phyloP scores from a whole-genome alignment of 352 stramenopile genomes.

The Pythium scleroteichum region DNA sequence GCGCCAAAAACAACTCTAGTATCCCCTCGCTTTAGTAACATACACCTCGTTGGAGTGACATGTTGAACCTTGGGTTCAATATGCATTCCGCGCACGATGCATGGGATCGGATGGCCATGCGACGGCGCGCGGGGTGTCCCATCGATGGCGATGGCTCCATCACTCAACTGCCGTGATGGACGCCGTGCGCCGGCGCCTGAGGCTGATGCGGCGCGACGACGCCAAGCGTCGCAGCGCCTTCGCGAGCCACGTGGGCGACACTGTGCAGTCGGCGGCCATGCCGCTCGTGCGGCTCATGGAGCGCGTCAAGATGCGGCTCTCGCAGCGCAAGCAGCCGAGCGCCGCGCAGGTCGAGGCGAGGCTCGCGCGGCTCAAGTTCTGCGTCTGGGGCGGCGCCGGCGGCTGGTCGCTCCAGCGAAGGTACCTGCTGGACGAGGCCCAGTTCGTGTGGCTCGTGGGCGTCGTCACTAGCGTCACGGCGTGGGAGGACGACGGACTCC shows the following conservation, averaged over 20 bases:
- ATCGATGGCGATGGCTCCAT: background rate
- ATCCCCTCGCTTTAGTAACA: background rate
- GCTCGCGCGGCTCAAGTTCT: slow-evolving; percentile 42
- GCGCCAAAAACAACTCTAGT: slow-evolving; percentile 10
- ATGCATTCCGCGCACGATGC: no score
- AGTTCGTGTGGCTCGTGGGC: slow-evolving; percentile 20
- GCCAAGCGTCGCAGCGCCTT: slow-evolving; percentile 2
- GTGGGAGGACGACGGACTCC: slow-evolving; percentile 46
- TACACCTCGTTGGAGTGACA: background rate
- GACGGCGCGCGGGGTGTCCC: no score
- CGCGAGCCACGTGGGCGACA: slow-evolving; percentile 8
- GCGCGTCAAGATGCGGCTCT: slow-evolving; percentile 16
- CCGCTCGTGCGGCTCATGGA: slow-evolving; percentile 18
- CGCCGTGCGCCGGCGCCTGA: slow-evolving; percentile 12
- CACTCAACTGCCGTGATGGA: slow-evolving; percentile 14
- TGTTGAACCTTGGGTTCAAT: no score
- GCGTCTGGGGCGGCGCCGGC: slow-evolving; percentile 37
- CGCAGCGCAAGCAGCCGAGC: slow-evolving; percentile 1
- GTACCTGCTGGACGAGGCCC: slow-evolving; percentile 13
- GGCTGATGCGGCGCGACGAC: slow-evolving; percentile 4
- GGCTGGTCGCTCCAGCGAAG: slow-evolving; percentile 10
- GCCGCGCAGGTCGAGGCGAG: background rate
- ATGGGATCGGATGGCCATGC: no score
- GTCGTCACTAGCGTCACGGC: slow-evolving; percentile 34
- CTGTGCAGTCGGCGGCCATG: slow-evolving; percentile 7